phyloP scores from a whole-genome alignment of 106 monocot genomes.

The Posidonia australis region DNA sequence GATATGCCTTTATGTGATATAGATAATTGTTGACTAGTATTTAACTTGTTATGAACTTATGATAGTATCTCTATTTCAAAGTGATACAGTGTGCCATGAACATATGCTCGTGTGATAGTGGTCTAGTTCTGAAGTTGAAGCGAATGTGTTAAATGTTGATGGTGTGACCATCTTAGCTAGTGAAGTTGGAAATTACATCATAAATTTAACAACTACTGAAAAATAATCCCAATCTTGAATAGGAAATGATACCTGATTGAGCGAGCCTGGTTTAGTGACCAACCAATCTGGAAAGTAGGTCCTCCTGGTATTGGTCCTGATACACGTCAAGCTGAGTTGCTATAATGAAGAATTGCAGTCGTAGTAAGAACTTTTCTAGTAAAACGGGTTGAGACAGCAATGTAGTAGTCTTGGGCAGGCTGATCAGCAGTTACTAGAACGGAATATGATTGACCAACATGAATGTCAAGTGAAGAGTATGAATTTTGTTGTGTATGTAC shows the following conservation, averaged over 20 bases:
- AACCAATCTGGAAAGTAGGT: conserved; percentile 12
- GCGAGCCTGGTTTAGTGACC: conserved; percentile 19
- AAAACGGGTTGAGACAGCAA: conserved; percentile 12
- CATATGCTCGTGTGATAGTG: too few species aligned
- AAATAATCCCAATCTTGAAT: too few species aligned
- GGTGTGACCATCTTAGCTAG: too few species aligned
- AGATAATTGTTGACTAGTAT: too few species aligned
- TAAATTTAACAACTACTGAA: too few species aligned
- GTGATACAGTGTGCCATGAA: too few species aligned
- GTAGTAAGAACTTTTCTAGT: background rate
- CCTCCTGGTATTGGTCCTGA: conserved; percentile 9
- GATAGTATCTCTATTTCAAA: too few species aligned
- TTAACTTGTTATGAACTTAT: too few species aligned
- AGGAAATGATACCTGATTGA: conserved; percentile 17
- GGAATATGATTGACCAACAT: conserved; percentile 17
- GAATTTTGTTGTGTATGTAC: conserved; percentile 10
- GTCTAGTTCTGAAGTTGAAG: too few species aligned
- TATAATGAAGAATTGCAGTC: conserved; percentile 13
- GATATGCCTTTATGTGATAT: too few species aligned
- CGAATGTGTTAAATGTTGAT: too few species aligned
- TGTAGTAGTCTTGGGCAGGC: conserved; percentile 12
- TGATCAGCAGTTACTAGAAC: conserved; percentile 16
- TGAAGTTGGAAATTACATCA: too few species aligned
- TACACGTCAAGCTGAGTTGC: background rate
- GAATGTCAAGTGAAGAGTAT: conserved; percentile 16